A percentile compares a stretch with the other conserved stretches of the same genome.
Conservation (phyloP, 208 protist genomes). For the Sergeia podlipaevii region DNA sequence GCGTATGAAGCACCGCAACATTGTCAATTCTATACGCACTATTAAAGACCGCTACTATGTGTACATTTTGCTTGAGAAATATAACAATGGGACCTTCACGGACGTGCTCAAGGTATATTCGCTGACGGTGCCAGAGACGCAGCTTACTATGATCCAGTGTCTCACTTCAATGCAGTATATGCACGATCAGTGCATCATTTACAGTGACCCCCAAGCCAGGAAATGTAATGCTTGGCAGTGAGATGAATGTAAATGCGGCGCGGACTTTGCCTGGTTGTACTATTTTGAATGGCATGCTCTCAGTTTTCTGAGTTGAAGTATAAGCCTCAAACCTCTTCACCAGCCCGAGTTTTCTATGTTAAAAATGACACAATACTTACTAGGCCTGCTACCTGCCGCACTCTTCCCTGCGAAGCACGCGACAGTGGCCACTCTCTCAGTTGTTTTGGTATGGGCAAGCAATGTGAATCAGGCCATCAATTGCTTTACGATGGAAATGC, state of each 20-base stretch:
- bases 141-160: conserved; percentile 94
- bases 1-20: conserved; percentile 93
- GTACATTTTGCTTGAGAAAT: conserved; percentile 99
- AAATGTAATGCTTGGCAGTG: conserved; percentile 93
- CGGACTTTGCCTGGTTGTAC: conserved; percentile 96
- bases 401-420: too few species aligned
- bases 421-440: too few species aligned
- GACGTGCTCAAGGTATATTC: conserved; percentile 93
- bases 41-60: conserved; percentile 97
- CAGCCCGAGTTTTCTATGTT: too few species aligned
- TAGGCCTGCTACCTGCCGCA: too few species aligned
- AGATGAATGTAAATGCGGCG: conserved; percentile 92
- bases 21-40: conserved; percentile 96
- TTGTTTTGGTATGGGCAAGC: too few species aligned
- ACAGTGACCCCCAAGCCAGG: conserved; percentile 97
- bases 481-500: too few species aligned
- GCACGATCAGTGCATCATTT: conserved; percentile 94
- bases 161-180: conserved; percentile 94
- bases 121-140: conserved; percentile 91
- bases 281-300: too few species aligned
- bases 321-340: too few species aligned
- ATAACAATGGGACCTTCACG: conserved; percentile 95
- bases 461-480: too few species aligned
- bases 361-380: too few species aligned
- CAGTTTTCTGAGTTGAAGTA: too few species aligned